Evolutionary conservation across 1,139 yeast genomes (phyloP), one percentile per base, ranked within the genome.

Genomic region (Hansenula lynferdii): DNA sequence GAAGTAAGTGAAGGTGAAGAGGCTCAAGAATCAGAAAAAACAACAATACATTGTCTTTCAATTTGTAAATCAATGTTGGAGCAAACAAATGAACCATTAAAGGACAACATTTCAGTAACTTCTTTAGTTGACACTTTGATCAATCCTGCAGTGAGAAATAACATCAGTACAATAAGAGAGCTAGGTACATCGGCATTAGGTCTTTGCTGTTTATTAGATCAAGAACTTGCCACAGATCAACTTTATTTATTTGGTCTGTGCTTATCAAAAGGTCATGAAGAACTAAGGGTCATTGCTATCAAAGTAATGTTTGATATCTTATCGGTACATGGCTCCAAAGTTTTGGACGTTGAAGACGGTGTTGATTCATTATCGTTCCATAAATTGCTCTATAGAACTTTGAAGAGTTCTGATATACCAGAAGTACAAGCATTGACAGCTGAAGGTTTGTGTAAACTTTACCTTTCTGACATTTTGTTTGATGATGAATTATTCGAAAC

Each of bases 381-480:
- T 45, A 77, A 82, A 53, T 65, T 85, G 35, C 82, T 84, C 48
- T 80, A 78, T 62, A 76, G 80, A 53, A 76, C 84, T 1, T 65
- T 89, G 46, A 74, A 74, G 44, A 70, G 76, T 42, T 67, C 65
- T 30, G 77, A 75, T 7, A 67, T 75, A 52, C 84, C 85, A 0
- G 76, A 74, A 30, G 70, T 87, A 20, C 96, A 86, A 57, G 80
- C 92, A 1, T 69, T 78, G 1, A 85, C 92, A 7, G 96, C 94
- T 0, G 95, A 86, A 54, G 95, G 96, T 0, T 65, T 90, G 21
- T 85, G 92, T 54, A 90, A 92, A 61, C 65, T 92, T 37, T 77
- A 83, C 50, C 67, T 92, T 38, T 86, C 92, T 12, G 95, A 85
- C 48, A 74, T 85, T 20, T 72, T 89, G 43, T 72, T 68, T 16